Evolutionary conservation across 345 rosid species (phyloP).

Genomic region (Linum trigynum): DNA sequence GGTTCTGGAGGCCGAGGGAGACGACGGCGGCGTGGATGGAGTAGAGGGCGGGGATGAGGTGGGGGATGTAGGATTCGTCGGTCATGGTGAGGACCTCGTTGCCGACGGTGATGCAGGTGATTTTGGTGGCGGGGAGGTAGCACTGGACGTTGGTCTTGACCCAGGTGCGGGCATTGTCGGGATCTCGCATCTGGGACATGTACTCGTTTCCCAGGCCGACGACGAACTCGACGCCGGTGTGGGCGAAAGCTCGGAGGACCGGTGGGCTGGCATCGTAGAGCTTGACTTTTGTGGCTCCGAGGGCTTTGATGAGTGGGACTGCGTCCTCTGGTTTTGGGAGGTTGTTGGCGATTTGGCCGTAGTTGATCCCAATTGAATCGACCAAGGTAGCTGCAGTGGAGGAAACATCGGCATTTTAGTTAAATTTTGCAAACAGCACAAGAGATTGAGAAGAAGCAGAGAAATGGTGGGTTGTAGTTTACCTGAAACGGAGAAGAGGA

Average conservation of each 20-base stretch:
- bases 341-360: constrained; percentile 83
- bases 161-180: constrained; percentile 52
- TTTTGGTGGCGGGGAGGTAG: constrained; percentile 69
- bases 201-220: constrained; percentile 71
- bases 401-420: background rate
- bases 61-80: constrained; percentile 47
- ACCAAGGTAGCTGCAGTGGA: constrained; percentile 23
- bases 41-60: constrained; percentile 80
- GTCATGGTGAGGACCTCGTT: constrained; percentile 74
- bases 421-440: background rate
- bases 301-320: constrained; percentile 65
- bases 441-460: background rate
- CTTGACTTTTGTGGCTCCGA: constrained; percentile 78
- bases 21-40: constrained; percentile 57
- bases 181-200: constrained; percentile 53
- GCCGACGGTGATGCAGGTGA: constrained; percentile 73
- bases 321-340: constrained; percentile 66
- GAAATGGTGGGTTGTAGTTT: background rate
- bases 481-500: constrained; percentile 35
- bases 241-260: constrained; percentile 71
- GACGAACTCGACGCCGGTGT: constrained; percentile 64
- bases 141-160: constrained; percentile 58
- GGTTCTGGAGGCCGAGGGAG: constrained; percentile 50
- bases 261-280: constrained; percentile 78
- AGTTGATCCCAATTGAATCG: constrained; percentile 68